Percentiles rank a stretch among this genome's conserved stretches.
Conservation (phyloP, 192 early-diverging fungal genomes). For the Coemansia sp. region DNA sequence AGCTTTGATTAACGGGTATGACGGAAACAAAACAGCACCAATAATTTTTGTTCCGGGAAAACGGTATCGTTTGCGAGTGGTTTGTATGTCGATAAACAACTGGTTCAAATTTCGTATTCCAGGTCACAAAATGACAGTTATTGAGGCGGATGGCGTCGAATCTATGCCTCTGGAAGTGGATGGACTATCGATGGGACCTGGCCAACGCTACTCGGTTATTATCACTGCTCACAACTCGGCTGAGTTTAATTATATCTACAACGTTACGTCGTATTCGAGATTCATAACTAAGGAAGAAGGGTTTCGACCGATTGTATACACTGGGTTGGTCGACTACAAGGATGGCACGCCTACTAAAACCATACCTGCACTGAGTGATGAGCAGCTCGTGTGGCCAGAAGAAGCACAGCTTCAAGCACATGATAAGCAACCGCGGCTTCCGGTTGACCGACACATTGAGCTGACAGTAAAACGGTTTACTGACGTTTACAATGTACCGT, state of each 20-base stretch:
- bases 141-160: conserved; percentile 73
- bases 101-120: conserved; percentile 71
- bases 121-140: conserved; percentile 67
- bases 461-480: not conserved
- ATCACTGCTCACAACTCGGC: conserved; percentile 60
- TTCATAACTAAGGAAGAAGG: conserved; percentile 55
- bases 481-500: not conserved
- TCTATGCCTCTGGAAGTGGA: conserved; percentile 51
- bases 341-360: not conserved
- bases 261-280: conserved; percentile 61
- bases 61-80: conserved; percentile 71
- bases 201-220: conserved; percentile 74
- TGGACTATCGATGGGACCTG: conserved; percentile 59
- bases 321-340: conserved; percentile 17
- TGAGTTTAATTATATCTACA: conserved; percentile 58
- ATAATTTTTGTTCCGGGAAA: conserved; percentile 66
- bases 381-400: not conserved
- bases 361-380: not conserved
- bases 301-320: conserved; percentile 38
- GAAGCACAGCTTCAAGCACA: conserved; percentile 3
- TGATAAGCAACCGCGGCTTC: conserved; percentile 1
- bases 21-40: conserved; percentile 28
- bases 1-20: conserved; percentile 45
- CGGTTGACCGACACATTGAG: conserved; percentile 10
- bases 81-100: conserved; percentile 65